Conservation (phyloP, 2,329 filamentous ascomycete species). For the Phialophora chinensis region DNA sequence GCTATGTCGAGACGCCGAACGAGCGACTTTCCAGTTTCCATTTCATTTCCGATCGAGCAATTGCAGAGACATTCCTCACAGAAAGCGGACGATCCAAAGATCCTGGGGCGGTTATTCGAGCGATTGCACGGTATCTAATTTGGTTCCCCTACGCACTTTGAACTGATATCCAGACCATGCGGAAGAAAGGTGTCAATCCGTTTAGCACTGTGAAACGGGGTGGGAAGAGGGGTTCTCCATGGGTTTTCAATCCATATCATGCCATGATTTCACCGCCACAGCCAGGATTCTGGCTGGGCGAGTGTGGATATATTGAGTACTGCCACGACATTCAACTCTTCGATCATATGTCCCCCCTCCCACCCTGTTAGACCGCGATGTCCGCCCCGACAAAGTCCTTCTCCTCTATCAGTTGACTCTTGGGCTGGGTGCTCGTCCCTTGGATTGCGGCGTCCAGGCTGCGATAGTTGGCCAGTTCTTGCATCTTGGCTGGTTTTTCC, state of each 20-base stretch:
- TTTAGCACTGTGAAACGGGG: neutral
- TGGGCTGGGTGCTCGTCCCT: conserved; percentile 29
- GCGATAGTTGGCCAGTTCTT: conserved; percentile 37
- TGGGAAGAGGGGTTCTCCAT: neutral
- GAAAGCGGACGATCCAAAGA: too few relatives aligned
- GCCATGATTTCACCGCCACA: neutral
- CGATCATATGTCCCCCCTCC: neutral
- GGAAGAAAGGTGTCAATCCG: neutral
- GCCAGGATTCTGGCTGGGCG: neutral
- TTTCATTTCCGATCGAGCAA: too few relatives aligned
- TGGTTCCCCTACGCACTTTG: too few relatives aligned
- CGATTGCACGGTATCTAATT: too few relatives aligned
- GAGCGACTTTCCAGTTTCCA: too few relatives aligned
- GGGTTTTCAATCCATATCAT: neutral
- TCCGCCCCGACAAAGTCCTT: conserved; percentile 37
- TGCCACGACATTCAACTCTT: too few relatives aligned
- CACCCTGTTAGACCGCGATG: conserved; percentile 32
- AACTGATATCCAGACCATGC: neutral
- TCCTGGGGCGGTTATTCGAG: too few relatives aligned
- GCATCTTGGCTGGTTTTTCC: conserved; percentile 32
- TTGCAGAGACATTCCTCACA: too few relatives aligned
- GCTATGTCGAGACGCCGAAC: too few relatives aligned
- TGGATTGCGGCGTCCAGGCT: conserved; percentile 38
- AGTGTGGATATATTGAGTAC: neutral
- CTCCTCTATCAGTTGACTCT: conserved; percentile 36